Percentiles rank a stretch among this genome's conserved stretches.
Evolutionary conservation across 2,329 filamentous ascomycete species (phyloP).

Genomic region (Fusarium stilboides): DNA sequence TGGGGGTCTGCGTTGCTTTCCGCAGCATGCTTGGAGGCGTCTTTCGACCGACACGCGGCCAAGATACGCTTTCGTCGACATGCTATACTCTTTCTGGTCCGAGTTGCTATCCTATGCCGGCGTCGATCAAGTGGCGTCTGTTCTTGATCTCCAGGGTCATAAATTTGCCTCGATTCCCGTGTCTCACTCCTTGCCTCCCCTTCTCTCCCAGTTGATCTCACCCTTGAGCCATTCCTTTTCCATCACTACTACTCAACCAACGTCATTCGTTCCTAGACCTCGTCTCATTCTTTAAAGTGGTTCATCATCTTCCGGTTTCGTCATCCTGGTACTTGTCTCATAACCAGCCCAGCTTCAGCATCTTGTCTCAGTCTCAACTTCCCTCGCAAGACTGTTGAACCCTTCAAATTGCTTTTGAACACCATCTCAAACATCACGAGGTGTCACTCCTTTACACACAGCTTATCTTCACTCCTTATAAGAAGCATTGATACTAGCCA

Average conservation of each 20-base stretch:
- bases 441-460: slow-evolving; percentile 17
- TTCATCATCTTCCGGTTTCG: slow-evolving; percentile 27
- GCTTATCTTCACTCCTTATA: slow-evolving; percentile 27
- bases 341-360: slow-evolving; percentile 42
- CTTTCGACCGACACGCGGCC: slow-evolving; percentile 14
- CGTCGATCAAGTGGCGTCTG: slow-evolving; percentile 17
- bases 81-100: slow-evolving; percentile 19
- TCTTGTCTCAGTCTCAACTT: slow-evolving; percentile 33
- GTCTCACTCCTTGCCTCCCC: slow-evolving; percentile 15
- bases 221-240: slow-evolving; percentile 31
- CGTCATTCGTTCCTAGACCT: slow-evolving; percentile 31
- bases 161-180: slow-evolving; percentile 35
- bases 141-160: slow-evolving; percentile 27
- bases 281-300: slow-evolving; percentile 39
- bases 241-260: slow-evolving; percentile 18
- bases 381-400: slow-evolving; percentile 18
- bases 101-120: slow-evolving; percentile 3
- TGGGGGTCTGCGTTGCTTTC: slow-evolving; percentile 35
- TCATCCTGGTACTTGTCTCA: slow-evolving; percentile 22
- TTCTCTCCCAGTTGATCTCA: slow-evolving; percentile 25
- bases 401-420: slow-evolving; percentile 9
- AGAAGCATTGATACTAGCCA: slow-evolving; percentile 26
- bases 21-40: slow-evolving; percentile 21
- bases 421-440: slow-evolving; percentile 32
- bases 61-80: slow-evolving; percentile 34